Evolutionary conservation across 768 basidiomycete genomes (phyloP).

Genomic region (Pleurotus giganteus): DNA sequence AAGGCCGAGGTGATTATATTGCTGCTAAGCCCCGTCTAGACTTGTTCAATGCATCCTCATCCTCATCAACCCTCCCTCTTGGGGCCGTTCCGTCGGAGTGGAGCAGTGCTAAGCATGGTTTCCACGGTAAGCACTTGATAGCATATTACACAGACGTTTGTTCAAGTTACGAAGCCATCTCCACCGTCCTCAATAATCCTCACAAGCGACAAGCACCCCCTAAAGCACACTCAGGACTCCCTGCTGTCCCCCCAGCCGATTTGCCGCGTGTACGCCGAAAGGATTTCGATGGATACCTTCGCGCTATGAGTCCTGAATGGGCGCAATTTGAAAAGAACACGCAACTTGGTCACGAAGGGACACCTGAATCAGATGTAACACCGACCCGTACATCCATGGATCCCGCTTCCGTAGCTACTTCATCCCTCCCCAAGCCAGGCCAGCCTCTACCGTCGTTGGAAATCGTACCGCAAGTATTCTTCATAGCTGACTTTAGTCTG

Average conservation of each 20-base stretch:
- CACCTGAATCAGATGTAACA: conserved; percentile 34
- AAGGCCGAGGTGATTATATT: conserved; percentile 62
- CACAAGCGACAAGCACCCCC: conserved; percentile 82
- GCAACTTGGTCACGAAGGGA: conserved; percentile 35
- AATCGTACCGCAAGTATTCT: conserved; percentile 80
- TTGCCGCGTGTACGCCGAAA: conserved; percentile 78
- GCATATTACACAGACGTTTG: not conserved
- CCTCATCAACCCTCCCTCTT: conserved; percentile 44
- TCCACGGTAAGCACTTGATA: conserved; percentile 64
- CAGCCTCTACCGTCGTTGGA: conserved; percentile 67
- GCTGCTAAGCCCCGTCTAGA: conserved; percentile 49
- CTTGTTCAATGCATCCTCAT: conserved; percentile 48
- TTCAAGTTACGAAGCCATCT: conserved; percentile 63
- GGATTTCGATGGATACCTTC: conserved; percentile 84
- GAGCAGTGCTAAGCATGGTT: conserved; percentile 83
- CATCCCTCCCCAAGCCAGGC: conserved; percentile 22
- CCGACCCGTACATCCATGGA: conserved; percentile 25
- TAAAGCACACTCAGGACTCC: conserved; percentile 80
- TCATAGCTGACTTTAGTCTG: conserved; percentile 75
- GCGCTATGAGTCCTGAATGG: conserved; percentile 73
- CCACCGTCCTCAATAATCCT: conserved; percentile 90
- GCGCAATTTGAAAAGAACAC: conserved; percentile 60
- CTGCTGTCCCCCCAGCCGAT: conserved; percentile 66
- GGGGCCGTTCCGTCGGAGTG: conserved; percentile 61
- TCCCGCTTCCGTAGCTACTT: conserved; percentile 6